Evolutionary conservation across 768 basidiomycete species (phyloP).

Genomic region (Phaeolepiota aurea): DNA sequence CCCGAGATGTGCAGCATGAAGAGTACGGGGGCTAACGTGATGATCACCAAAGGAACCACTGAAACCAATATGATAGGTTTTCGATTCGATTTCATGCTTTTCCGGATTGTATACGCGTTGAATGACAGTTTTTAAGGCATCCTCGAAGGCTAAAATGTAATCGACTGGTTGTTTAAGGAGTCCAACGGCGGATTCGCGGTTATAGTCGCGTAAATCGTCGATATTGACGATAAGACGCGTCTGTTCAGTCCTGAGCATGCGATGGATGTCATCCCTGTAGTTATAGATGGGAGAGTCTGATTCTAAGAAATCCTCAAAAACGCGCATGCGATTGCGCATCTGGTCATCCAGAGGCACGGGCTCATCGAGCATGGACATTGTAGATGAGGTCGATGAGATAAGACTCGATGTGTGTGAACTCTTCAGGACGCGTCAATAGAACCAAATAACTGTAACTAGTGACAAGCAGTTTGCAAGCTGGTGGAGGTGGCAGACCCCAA

Average conservation of each 20-base stretch:
- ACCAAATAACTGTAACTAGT: slow-evolving; percentile 10
- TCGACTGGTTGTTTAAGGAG: slow-evolving; percentile 83
- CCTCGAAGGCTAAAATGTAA: slow-evolving; percentile 84
- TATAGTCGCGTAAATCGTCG: slow-evolving; percentile 91
- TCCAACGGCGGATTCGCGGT: slow-evolving; percentile 81
- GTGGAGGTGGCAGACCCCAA: too few species aligned
- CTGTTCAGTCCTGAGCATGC: slow-evolving; percentile 75
- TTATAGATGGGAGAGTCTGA: slow-evolving; percentile 62
- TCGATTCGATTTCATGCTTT: slow-evolving; percentile 77
- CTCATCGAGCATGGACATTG: slow-evolving; percentile 46
- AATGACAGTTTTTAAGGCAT: slow-evolving; percentile 69
- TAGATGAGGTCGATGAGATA: slow-evolving; percentile 5
- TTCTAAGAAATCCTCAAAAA: slow-evolving; percentile 79
- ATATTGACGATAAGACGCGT: slow-evolving; percentile 92
- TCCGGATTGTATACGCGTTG: slow-evolving; percentile 65
- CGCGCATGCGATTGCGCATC: slow-evolving; percentile 65
- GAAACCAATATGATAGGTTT: slow-evolving; percentile 82
- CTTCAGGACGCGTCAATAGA: slow-evolving; percentile 20
- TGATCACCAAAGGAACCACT: slow-evolving; percentile 97
- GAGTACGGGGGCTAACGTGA: slow-evolving; percentile 90
- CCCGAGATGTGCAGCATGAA: slow-evolving; percentile 81
- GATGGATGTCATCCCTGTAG: slow-evolving; percentile 78
- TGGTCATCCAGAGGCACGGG: slow-evolving; percentile 59
- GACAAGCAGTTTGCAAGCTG: too few species aligned
- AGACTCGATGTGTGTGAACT: slow-evolving; percentile 4